Base-by-base conservation (phyloP, 1,284 basidiomycete species). In the Ceratobasidium sp. region DNA sequence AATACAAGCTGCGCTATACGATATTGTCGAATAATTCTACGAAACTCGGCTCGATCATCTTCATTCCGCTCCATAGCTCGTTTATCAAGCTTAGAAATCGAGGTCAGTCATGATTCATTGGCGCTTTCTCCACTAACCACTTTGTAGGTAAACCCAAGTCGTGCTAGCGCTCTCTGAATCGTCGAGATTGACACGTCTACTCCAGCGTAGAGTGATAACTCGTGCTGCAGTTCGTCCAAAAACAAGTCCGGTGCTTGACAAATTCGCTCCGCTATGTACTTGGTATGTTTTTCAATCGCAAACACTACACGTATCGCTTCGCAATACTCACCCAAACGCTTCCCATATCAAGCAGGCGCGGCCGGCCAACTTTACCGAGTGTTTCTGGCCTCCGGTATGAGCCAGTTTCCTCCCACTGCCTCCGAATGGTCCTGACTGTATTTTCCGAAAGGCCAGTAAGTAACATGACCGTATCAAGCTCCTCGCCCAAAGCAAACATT, bases 381-480 rank as follows among this genome's bases (percentile, higher is more conserved):
- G 26, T 18, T 23, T 46, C 23, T 3, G 18, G 13, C 20, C 64
- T 28, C 46, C 39, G 39, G 42, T 46, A 63, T 18, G 33, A 46
- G 26, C 64, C 64, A 40, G 64, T 67, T 46, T 67, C 64, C n/a
- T 67, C 64, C 64, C 64, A 67, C 40, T 46, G 64, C 40, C 18
- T 23, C 9, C 26, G 33, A 18, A 67, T 67, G 10, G 33, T n/a
- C 33, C 64, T 13, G 10, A 67, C 26, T 20, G 33, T 44, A 20
- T 40, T 20, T 26, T 42, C 64, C 10, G 40, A 44, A 3, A 67
- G 39, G 20, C 64, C 42, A 7, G 64, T 44, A 26, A 67, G 15
- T 10, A 40, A 13, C 33, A 44, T 46, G 12, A 67, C 46, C 20
- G 42, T 42, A n/a, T 13, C 15, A 9, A 44, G 10, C 6, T 67